These are phyloP conservation scores for Epichloe sibirici DNA, from an alignment of 2,329 filamentous ascomycete genomes.

Conservation along the genomic window DNA sequence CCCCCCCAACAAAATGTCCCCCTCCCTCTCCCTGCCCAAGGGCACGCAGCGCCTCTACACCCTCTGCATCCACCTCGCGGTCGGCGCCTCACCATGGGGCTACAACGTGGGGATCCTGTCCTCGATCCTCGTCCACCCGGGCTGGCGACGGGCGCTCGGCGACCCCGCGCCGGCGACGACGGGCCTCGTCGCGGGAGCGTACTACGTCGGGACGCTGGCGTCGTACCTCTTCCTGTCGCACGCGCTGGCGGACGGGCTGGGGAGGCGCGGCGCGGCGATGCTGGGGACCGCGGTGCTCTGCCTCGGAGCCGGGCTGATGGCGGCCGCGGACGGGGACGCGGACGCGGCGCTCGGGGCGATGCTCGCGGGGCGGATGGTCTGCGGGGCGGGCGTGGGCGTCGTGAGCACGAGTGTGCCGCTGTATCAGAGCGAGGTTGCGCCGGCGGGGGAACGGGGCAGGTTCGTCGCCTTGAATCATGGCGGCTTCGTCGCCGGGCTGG, in stretches of 20 bases:
- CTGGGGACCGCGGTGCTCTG: constrained; percentile 32
- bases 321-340: constrained; percentile 23
- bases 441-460: constrained; percentile 38
- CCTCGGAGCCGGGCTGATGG: constrained; percentile 37
- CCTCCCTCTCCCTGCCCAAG: background rate
- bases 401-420: constrained; percentile 45
- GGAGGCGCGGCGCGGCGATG: constrained; percentile 38
- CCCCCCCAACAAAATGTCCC: no score
- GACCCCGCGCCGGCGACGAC: constrained; percentile 31
- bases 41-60: constrained; percentile 26
- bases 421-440: constrained; percentile 44
- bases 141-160: constrained; percentile 35
- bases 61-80: constrained; percentile 38
- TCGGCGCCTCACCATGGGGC: constrained; percentile 46
- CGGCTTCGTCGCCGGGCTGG: constrained; percentile 42
- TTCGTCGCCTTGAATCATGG: constrained; percentile 49
- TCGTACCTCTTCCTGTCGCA: constrained; percentile 44
- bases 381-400: constrained; percentile 40
- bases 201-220: constrained; percentile 44
- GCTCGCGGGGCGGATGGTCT: constrained; percentile 37
- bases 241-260: constrained; percentile 35
- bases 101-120: constrained; percentile 48
- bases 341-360: constrained; percentile 34
- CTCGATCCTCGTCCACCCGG: constrained; percentile 42
- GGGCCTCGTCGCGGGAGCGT: constrained; percentile 42